phyloP scores from a whole-genome alignment of 2,329 filamentous ascomycete genomes.

The Aspergillus pseudonomiae region DNA sequence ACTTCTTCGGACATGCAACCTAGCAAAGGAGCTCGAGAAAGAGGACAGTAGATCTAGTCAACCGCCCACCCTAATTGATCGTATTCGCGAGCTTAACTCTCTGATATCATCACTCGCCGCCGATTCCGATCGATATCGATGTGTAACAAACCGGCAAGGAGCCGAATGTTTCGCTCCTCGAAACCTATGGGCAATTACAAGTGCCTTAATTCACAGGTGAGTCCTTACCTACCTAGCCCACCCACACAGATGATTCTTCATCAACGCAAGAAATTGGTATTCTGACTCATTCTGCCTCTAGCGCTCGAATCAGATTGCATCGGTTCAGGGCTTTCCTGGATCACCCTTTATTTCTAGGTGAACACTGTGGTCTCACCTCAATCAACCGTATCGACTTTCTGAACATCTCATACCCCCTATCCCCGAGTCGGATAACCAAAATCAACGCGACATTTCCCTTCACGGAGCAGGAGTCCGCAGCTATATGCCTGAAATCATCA shows the following conservation, averaged over 20 bases:
- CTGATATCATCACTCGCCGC: slow-evolving; percentile 14
- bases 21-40: slow-evolving; percentile 7
- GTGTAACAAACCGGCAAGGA: slow-evolving; percentile 15
- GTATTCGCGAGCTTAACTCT: slow-evolving; percentile 15
- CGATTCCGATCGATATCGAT: slow-evolving; percentile 20
- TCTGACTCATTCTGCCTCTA: slow-evolving; percentile 1
- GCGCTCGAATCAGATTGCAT: slow-evolving; percentile 23
- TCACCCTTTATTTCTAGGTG: slow-evolving; percentile 27
- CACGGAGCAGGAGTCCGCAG: slow-evolving; percentile 26
- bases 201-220: slow-evolving; percentile 25
- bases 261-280: too few species aligned
- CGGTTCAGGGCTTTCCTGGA: slow-evolving; percentile 28
- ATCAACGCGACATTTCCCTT: slow-evolving; percentile 25
- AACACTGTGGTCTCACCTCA: slow-evolving; percentile 27
- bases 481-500: slow-evolving; percentile 29
- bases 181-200: slow-evolving; percentile 16
- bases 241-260: too few species aligned
- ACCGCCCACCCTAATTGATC: slow-evolving; percentile 6
- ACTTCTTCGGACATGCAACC: slow-evolving; percentile 8
- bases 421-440: slow-evolving; percentile 4
- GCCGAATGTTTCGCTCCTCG: slow-evolving; percentile 21
- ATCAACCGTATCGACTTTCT: slow-evolving; percentile 18
- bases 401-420: neutral
- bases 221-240: neutral
- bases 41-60: slow-evolving; percentile 2